A percentile compares a stretch with the other conserved stretches of the same genome.
Evolutionary conservation across 1,139 yeast species (phyloP).

Genomic region (Geotrichum phurueaensis): DNA sequence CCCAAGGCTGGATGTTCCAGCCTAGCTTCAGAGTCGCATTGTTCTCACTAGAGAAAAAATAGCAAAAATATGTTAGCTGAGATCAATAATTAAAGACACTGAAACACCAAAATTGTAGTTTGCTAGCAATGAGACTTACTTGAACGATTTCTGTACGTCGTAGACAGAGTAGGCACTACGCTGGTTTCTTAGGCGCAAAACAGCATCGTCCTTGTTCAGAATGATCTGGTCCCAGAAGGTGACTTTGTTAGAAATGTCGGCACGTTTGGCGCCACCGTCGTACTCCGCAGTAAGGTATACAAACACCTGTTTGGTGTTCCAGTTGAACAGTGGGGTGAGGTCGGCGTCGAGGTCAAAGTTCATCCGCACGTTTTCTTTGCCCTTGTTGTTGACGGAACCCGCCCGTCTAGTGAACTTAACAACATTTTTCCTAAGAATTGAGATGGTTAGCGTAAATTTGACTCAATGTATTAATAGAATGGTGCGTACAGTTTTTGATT

Average conservation of each 20-base stretch:
- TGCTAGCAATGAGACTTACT: slow-evolving; percentile 23
- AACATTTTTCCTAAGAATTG: slow-evolving; percentile 12
- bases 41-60: slow-evolving; percentile 38
- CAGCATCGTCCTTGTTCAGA: slow-evolving; percentile 52
- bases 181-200: slow-evolving; percentile 45
- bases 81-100: neutral
- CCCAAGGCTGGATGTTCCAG: slow-evolving; percentile 90
- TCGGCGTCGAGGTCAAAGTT: slow-evolving; percentile 67
- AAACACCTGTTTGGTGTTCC: slow-evolving; percentile 96
- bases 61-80: neutral
- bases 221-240: slow-evolving; percentile 91
- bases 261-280: slow-evolving; percentile 44
- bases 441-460: slow-evolving; percentile 4
- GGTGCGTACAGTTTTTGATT: slow-evolving; percentile 16
- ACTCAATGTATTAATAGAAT: neutral
- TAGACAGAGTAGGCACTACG: slow-evolving; percentile 80
- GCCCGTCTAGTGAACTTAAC: slow-evolving; percentile 61
- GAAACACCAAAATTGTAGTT: neutral
- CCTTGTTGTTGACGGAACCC: slow-evolving; percentile 63
- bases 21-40: slow-evolving; percentile 67
- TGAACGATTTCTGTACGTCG: slow-evolving; percentile 69
- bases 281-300: slow-evolving; percentile 87
- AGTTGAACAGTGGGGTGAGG: slow-evolving; percentile 72
- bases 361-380: slow-evolving; percentile 74
- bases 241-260: slow-evolving; percentile 48